Base-by-base conservation (phyloP, 768 basidiomycete genomes). In the Pleurotus tuber-regium region DNA sequence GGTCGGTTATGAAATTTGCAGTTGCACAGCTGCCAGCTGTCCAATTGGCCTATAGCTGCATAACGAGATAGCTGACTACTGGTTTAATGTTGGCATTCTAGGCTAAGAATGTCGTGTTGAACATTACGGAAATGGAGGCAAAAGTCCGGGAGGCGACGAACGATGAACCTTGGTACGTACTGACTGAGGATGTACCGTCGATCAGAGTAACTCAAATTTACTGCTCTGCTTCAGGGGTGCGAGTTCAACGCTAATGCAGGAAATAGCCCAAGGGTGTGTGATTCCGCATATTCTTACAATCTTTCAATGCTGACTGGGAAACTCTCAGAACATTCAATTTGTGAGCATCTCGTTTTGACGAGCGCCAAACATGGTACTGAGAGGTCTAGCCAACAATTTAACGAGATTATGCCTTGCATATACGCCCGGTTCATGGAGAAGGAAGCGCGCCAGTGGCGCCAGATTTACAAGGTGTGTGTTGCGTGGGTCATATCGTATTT, bases 391-490 rank as follows among this genome's bases (percentile, higher is more conserved):
- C 92, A 95, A 78, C 83, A 94, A 56, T 99, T 99, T 71, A 99
- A 98, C 69, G 96, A 99, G 74, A 93, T 98, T 64, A 98, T 99
- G 94, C 96, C 97, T 3, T 85, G 83, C 62, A 97, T 98, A 59
- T 98, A 97, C 68, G 79, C 84, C 7, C 83, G 92, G 23, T 97
- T 96, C 67, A 96, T 95, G 86, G 92, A 98, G 69, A 98, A 98
- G 71, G 97, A 99, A 69, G 97, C 97, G 0, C 77, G 89, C 18
- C 92, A 99, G 65, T 99, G 97, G 97, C 79, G 97, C 29, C 94
- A 99, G 68, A 98, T 99, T 52, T 99, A 99, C 80, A 99, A 99
- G 78, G 92, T 84, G 33, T 16, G 72, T 38, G 47, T 10, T 19
- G 12, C 10, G 6, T n/a, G 19, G 7, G 7, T 9, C 12, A 43